Evolutionary conservation across 441 rosid genomes (phyloP).

Genomic region (Corymbia calophylla): DNA sequence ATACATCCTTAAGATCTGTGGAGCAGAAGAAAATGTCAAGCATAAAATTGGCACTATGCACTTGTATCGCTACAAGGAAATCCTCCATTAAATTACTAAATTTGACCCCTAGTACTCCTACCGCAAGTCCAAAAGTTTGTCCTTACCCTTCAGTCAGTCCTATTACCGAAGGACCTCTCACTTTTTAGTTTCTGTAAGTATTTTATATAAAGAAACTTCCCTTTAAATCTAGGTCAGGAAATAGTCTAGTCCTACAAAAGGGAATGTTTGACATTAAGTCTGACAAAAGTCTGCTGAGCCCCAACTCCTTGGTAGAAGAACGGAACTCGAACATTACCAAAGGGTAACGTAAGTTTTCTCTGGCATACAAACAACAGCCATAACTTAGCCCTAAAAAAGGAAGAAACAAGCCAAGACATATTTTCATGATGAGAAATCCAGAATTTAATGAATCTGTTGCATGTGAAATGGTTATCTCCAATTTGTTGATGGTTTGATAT

Average conservation of each 20-base stretch:
- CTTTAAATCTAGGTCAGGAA: not conserved
- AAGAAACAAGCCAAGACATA: not conserved
- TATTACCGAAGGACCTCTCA: not conserved
- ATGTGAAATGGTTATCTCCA: not conserved
- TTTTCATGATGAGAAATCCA: not conserved
- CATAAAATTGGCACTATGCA: not conserved
- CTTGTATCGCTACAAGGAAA: not conserved
- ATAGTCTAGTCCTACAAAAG: not conserved
- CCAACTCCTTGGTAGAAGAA: not conserved
- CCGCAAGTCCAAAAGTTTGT: not conserved
- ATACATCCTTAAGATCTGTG: not conserved
- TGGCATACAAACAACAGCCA: not conserved
- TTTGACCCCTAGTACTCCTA: not conserved
- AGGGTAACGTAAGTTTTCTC: not conserved
- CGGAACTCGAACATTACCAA: not conserved
- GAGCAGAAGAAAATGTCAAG: not conserved
- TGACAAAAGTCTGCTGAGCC: not conserved
- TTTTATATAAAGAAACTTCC: not conserved
- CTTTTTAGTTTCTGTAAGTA: not conserved
- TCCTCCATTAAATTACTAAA: not conserved
- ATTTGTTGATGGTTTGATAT: not conserved
- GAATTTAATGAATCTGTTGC: not conserved
- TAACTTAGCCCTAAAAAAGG: not conserved
- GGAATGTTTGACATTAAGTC: not conserved
- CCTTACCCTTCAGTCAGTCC: not conserved